phyloP scores from a whole-genome alignment of 371 early-diverging fungal genomes.

The Mucor indicus region DNA sequence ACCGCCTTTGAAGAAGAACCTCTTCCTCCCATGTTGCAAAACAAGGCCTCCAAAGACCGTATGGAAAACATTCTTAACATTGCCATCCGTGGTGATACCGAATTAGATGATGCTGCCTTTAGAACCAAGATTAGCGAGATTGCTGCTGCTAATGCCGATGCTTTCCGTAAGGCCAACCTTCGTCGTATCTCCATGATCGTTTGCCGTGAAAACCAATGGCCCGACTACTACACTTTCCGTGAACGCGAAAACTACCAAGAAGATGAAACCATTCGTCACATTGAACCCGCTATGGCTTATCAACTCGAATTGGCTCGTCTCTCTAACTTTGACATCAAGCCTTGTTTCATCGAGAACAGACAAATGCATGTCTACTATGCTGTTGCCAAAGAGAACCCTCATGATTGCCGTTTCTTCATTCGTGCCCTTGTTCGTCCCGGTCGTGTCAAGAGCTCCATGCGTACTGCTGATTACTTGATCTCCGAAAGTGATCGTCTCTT shows the following conservation, averaged over 20 bases:
- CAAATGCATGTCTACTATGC: slow-evolving; percentile 96
- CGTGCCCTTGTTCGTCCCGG: slow-evolving; percentile 96
- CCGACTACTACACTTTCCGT: slow-evolving; percentile 95
- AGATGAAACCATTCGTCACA: slow-evolving; percentile 94
- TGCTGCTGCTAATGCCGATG: slow-evolving; percentile 49
- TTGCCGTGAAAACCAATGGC: slow-evolving; percentile 77
- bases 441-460: slow-evolving; percentile 71
- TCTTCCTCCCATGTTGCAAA: slow-evolving; percentile 34
- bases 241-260: slow-evolving; percentile 83
- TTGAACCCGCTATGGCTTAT: slow-evolving; percentile 97
- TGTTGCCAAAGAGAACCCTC: slow-evolving; percentile 88
- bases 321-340: slow-evolving; percentile 93
- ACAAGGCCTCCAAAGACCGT: slow-evolving; percentile 23
- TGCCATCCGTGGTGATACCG: slow-evolving; percentile 58
- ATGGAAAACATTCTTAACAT: slow-evolving; percentile 83
- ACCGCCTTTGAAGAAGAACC: slow-evolving; percentile 52
- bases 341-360: slow-evolving; percentile 89
- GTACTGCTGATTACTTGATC: slow-evolving; percentile 89
- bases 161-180: slow-evolving; percentile 73
- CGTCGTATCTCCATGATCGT: slow-evolving; percentile 92
- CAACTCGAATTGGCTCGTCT: slow-evolving; percentile 93
- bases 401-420: slow-evolving; percentile 96
- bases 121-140: slow-evolving; percentile 58
- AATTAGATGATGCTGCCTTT: slow-evolving; percentile 67
- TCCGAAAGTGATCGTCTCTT: slow-evolving; percentile 91